Conservation (phyloP, 208 protist genomes). For the Leishmania mexicana region DNA sequence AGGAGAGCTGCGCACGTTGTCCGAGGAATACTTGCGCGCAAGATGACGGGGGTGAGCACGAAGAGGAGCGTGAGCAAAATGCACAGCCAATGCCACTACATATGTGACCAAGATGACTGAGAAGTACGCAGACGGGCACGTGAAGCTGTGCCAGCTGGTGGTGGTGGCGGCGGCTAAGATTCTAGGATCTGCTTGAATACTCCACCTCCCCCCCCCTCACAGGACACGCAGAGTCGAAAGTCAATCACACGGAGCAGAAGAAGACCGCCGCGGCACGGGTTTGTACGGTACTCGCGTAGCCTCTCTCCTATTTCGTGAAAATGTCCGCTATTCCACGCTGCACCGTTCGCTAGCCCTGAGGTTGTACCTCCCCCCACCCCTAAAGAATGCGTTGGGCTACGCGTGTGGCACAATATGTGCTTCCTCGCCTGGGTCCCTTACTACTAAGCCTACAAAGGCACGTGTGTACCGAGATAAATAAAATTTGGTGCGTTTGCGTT, state of each 20-base stretch:
- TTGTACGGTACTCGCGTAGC: background rate
- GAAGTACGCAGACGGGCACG: background rate
- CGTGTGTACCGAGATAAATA: background rate
- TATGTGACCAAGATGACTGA: background rate
- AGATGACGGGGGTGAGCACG: background rate
- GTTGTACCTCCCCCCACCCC: background rate
- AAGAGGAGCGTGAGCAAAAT: background rate
- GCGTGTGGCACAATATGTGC: background rate
- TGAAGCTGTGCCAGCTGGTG: background rate
- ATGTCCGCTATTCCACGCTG: background rate
- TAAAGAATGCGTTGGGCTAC: background rate
- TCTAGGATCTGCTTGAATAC: background rate
- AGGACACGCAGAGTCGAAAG: background rate
- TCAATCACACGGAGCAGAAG: background rate
- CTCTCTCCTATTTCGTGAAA: background rate
- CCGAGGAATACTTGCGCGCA: background rate
- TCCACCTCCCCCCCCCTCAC: background rate
- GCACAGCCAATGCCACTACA: background rate
- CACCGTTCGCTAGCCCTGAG: background rate
- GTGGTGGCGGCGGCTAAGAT: background rate
- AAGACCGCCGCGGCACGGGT: background rate
- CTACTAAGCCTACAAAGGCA: background rate
- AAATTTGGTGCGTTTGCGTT: background rate
- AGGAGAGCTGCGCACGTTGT: background rate
- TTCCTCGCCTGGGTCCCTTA: background rate